Conservation (phyloP, 1,284 basidiomycete genomes). For the Bothia castanella region DNA sequence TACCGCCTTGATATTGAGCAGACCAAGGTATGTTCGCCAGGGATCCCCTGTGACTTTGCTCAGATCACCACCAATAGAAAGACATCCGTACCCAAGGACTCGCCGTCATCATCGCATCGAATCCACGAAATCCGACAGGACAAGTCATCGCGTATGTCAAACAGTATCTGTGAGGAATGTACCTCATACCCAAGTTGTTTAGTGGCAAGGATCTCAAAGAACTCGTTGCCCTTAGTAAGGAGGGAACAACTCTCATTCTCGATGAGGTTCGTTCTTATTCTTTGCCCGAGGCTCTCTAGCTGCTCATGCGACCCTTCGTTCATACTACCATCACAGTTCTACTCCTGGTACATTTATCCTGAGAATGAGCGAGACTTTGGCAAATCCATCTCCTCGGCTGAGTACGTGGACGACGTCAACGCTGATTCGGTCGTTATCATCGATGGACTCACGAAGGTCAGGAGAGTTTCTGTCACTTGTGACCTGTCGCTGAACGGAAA, state of each 20-base stretch:
- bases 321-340: slow-evolving; percentile 52
- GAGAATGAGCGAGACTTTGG: slow-evolving; percentile 73
- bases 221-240: slow-evolving; percentile 70
- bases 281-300: background rate
- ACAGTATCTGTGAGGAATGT: slow-evolving; percentile 13
- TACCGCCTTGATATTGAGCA: slow-evolving; percentile 76
- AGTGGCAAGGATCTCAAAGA: slow-evolving; percentile 79
- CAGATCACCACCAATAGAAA: slow-evolving; percentile 40
- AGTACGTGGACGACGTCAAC: slow-evolving; percentile 84
- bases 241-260: slow-evolving; percentile 77
- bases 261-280: slow-evolving; percentile 62
- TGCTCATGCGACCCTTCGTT: background rate
- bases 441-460: slow-evolving; percentile 88
- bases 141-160: slow-evolving; percentile 53
- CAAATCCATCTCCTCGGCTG: slow-evolving; percentile 77
- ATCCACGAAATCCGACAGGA: slow-evolving; percentile 91
- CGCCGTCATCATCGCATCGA: slow-evolving; percentile 84
- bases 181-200: slow-evolving; percentile 6
- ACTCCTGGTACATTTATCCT: slow-evolving; percentile 89
- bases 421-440: slow-evolving; percentile 80
- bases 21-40: slow-evolving; percentile 45
- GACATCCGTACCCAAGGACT: slow-evolving; percentile 80
- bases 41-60: slow-evolving; percentile 1
- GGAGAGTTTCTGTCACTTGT: background rate
- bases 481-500: background rate